Evolutionary conservation across 768 basidiomycete species (phyloP).

Genomic region (Gymnopilus junonius): DNA sequence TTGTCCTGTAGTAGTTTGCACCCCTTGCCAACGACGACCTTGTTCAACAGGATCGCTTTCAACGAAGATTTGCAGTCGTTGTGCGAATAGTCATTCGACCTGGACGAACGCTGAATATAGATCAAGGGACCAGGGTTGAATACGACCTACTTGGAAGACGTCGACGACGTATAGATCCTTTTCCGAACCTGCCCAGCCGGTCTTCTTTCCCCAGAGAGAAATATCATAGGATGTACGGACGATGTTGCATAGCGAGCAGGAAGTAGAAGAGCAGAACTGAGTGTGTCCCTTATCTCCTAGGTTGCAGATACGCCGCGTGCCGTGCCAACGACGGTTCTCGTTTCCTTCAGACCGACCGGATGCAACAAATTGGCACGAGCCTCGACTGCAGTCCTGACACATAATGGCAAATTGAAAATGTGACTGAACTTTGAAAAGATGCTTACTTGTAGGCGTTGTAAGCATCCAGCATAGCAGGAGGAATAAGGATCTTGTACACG

Average conservation of each 20-base stretch:
- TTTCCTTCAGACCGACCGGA: slow-evolving; percentile 65
- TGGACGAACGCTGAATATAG: slow-evolving; percentile 20
- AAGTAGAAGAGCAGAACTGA: slow-evolving; percentile 55
- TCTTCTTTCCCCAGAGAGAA: slow-evolving; percentile 68
- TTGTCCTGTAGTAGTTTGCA: slow-evolving; percentile 67
- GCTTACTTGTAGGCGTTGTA: slow-evolving; percentile 68
- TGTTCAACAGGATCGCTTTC: slow-evolving; percentile 75
- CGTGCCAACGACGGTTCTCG: slow-evolving; percentile 79
- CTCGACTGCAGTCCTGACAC: slow-evolving; percentile 56
- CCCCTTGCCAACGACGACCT: slow-evolving; percentile 73
- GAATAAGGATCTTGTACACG: slow-evolving; percentile 66
- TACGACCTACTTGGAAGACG: slow-evolving; percentile 67
- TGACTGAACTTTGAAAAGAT: neutral
- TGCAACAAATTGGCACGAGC: slow-evolving; percentile 55
- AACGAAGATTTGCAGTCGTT: slow-evolving; percentile 57
- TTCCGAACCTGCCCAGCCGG: slow-evolving; percentile 78
- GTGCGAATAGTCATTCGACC: slow-evolving; percentile 72
- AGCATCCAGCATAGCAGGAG: slow-evolving; percentile 50
- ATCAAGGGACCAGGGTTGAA: neutral
- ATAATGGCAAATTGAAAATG: neutral
- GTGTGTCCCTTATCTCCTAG: slow-evolving; percentile 66
- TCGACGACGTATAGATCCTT: slow-evolving; percentile 77
- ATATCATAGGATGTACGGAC: slow-evolving; percentile 68
- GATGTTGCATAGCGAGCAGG: slow-evolving; percentile 68
- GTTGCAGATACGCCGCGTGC: slow-evolving; percentile 67